Base-by-base conservation (phyloP, 306 rosid species). In the Aeschynomene evenia region DNA sequence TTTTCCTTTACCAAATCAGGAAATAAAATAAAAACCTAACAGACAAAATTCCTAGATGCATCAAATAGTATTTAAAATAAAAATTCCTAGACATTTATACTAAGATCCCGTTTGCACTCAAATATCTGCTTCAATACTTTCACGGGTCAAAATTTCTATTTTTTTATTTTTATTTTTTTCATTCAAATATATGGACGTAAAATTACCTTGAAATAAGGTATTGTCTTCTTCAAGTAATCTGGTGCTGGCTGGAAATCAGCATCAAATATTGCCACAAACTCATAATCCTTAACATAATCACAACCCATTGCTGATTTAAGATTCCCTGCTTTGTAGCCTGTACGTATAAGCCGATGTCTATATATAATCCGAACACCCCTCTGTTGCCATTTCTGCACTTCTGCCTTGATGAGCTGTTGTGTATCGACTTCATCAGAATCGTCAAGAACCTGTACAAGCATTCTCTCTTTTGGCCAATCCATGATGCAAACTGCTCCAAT, bases 291-390 rank as follows among this genome's bases (percentile, higher is more conserved):
- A 20, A 94, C 97, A 85, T 94, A 94, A 77, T 94, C 97, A 37
- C 98, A 94, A 65, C 81, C 49, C 98, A 94, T 94, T 57, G 98
- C 98, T 22, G 98, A 94, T 80, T 90, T 94, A 50, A 94, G 98
- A 87, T 94, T 94, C 74, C 98, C 98, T 18, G 97, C 98, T 87
- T 94, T 94, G 65, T 90, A 94, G 68, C 98, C 98, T 21, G 97
- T 85, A 28, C 99, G 97, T 29, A 94, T 76, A 31, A 90, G 96
- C 13, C 99, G 87, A 63, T 94, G 99, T 76, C 99, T 87, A 58
- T 94, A 94, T 72, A 91, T 40, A 59, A 94, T 88, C 63, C 76
- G 89, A 66, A 88, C 87, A 69, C 97, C 99, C 64, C 96, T 81
- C 19, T 88, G 95, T 77, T 90, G 97, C 99, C 99, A 94, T 85